Percentiles rank a stretch among this genome's conserved stretches.
Conservation (phyloP, 768 basidiomycete species). For the Chlorophyllum brunneum region DNA sequence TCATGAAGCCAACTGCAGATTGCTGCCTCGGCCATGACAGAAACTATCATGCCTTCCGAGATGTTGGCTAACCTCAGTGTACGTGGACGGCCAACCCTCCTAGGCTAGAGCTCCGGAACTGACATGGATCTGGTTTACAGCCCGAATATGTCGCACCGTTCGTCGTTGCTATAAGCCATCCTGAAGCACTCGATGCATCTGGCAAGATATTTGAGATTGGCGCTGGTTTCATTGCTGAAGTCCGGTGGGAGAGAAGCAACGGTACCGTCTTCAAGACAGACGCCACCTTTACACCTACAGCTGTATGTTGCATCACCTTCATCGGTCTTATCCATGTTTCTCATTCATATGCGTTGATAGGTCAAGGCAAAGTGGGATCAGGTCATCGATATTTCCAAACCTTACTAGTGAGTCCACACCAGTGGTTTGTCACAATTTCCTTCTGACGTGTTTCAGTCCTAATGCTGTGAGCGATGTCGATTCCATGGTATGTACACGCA, state of each 20-base stretch:
- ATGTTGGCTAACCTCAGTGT: constrained; percentile 86
- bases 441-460: constrained; percentile 46
- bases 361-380: constrained; percentile 83
- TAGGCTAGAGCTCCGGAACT: constrained; percentile 2
- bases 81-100: constrained; percentile 15
- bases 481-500: constrained; percentile 35
- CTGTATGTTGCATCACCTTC: constrained; percentile 44
- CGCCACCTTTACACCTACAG: constrained; percentile 87
- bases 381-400: constrained; percentile 72
- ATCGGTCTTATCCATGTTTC: background rate
- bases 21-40: constrained; percentile 97
- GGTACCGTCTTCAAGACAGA: constrained; percentile 91
- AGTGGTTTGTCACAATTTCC: background rate
- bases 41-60: constrained; percentile 91
- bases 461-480: constrained; percentile 60
- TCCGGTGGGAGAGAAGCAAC: constrained; percentile 90
- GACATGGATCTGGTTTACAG: constrained; percentile 29
- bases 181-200: constrained; percentile 73
- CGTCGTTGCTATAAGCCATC: constrained; percentile 83
- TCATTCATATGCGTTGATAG: constrained; percentile 36
- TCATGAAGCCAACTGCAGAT: constrained; percentile 42
- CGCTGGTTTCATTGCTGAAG: constrained; percentile 86
- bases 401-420: constrained; percentile 52
- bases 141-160: constrained; percentile 93
- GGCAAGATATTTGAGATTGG: constrained; percentile 91